Percentiles rank a stretch among this genome's conserved stretches.
Evolutionary conservation across 495 filamentous ascomycete species (phyloP).

Genomic region (Astrothelium subdiscretum): DNA sequence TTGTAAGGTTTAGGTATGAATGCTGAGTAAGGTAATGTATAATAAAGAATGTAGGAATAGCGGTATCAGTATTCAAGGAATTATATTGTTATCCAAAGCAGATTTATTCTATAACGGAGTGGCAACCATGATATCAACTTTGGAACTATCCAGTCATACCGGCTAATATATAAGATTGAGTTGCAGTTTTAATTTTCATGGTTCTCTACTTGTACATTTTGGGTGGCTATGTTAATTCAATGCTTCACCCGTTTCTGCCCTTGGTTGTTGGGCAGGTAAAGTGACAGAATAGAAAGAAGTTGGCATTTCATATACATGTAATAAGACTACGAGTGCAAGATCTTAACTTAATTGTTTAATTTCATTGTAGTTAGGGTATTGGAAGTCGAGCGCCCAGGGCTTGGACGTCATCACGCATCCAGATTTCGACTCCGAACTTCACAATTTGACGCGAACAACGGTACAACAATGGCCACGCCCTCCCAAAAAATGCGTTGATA

Average conservation of each 20-base stretch:
- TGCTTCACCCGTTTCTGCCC: too few species aligned
- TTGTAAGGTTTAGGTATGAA: slow-evolving; percentile 17
- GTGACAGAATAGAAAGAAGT: background rate
- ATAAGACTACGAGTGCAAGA: background rate
- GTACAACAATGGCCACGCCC: background rate
- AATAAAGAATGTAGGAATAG: too few species aligned
- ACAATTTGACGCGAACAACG: background rate
- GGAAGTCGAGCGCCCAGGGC: too few species aligned
- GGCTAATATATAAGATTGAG: too few species aligned
- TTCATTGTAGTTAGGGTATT: background rate
- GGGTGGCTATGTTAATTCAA: too few species aligned
- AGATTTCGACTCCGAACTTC: background rate
- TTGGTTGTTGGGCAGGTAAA: background rate
- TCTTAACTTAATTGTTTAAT: background rate
- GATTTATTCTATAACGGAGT: too few species aligned
- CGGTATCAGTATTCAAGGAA: too few species aligned
- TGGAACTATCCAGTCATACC: too few species aligned
- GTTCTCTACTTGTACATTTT: too few species aligned
- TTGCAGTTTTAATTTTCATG: too few species aligned
- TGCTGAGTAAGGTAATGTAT: background rate
- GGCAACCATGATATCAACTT: too few species aligned
- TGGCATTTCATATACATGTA: background rate
- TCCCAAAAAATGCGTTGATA: background rate
- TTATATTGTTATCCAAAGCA: too few species aligned
- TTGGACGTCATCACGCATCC: background rate